Conservation (phyloP, 805 yeast genomes). For the Nakazawaea anatomiae region DNA sequence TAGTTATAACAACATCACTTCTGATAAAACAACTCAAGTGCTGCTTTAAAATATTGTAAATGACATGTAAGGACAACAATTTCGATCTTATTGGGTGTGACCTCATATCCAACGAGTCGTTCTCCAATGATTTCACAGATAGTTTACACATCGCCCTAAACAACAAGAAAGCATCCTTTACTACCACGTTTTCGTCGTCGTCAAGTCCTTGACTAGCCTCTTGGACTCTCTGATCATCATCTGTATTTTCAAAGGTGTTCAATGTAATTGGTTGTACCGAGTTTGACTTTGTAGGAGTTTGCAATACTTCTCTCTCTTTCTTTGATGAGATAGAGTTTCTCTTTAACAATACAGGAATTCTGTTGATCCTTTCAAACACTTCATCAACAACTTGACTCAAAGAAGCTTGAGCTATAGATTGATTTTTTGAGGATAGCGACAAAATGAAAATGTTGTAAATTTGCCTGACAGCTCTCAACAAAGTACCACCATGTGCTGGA, state of each 20-base stretch:
- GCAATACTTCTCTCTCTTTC: neutral
- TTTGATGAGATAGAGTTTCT: neutral
- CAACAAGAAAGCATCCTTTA: constrained; percentile 88
- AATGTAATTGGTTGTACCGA: constrained; percentile 45
- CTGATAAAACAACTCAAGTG: constrained; percentile 78
- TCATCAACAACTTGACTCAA: constrained; percentile 85
- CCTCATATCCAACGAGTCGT: constrained; percentile 73
- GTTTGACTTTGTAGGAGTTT: neutral
- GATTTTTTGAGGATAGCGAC: constrained; percentile 76
- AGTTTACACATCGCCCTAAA: constrained; percentile 94
- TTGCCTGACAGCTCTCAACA: constrained; percentile 86
- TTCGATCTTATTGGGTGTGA: constrained; percentile 92
- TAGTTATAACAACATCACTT: constrained; percentile 45
- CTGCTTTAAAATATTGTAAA: constrained; percentile 79
- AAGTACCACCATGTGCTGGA: constrained; percentile 85
- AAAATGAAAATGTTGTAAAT: constrained; percentile 88
- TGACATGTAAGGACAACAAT: constrained; percentile 77
- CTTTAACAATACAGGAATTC: constrained; percentile 1
- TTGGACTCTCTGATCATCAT: constrained; percentile 48
- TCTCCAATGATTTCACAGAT: constrained; percentile 78
- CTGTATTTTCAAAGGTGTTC: constrained; percentile 53
- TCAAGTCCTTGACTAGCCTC: constrained; percentile 38
- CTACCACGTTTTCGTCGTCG: constrained; percentile 60
- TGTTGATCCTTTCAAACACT: constrained; percentile 65
- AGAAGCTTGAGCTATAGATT: constrained; percentile 92